Evolutionary conservation across 2,329 filamentous ascomycete genomes (phyloP).

Genomic region (Eutypa lata): DNA sequence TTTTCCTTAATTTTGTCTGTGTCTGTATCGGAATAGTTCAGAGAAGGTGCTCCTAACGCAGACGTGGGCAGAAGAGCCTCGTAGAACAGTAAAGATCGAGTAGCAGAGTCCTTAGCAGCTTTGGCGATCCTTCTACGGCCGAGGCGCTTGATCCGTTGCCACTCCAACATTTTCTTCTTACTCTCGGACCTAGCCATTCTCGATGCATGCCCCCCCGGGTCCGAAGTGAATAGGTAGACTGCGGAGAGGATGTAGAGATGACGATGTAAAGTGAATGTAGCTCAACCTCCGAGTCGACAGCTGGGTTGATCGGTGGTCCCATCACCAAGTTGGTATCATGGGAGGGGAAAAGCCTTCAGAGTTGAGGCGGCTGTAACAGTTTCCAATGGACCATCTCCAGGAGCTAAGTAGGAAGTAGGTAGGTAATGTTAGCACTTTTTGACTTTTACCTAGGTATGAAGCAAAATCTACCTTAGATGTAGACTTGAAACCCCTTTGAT

Average conservation of each 20-base stretch:
- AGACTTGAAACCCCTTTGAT: too few relatives aligned
- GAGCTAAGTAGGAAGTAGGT: too few relatives aligned
- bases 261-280: neutral
- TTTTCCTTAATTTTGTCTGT: neutral
- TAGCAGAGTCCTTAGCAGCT: slow-evolving; percentile 16
- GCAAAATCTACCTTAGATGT: too few relatives aligned
- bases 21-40: neutral
- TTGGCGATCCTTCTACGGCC: slow-evolving; percentile 16
- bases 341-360: too few relatives aligned
- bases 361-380: too few relatives aligned
- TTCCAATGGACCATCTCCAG: too few relatives aligned
- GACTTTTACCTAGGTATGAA: too few relatives aligned
- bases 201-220: neutral
- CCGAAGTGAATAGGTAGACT: neutral
- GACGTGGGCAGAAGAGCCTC: slow-evolving; percentile 14
- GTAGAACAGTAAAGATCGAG: slow-evolving; percentile 12
- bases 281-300: neutral
- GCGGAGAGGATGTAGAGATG: neutral
- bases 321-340: neutral
- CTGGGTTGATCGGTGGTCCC: neutral
- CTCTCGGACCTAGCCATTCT: slow-evolving; percentile 9
- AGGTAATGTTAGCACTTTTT: too few relatives aligned
- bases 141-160: slow-evolving; percentile 5
- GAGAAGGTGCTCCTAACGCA: neutral
- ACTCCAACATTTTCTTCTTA: slow-evolving; percentile 10